Evolutionary conservation across 2,329 filamentous ascomycete species (phyloP).

Genomic region (Hymenoscyphus fraxineus): DNA sequence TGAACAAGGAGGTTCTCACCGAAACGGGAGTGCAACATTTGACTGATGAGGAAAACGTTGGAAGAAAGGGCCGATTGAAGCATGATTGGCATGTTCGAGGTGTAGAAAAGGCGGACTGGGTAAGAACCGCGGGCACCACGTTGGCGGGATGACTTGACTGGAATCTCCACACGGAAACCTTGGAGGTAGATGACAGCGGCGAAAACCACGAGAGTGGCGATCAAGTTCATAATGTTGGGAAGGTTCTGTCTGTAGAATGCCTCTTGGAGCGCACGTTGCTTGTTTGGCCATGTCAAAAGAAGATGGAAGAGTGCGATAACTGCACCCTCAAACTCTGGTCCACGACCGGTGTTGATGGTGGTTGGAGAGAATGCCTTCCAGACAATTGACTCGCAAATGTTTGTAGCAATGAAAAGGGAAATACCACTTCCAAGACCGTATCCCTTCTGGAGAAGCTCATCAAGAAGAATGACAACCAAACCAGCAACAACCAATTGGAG

Average conservation of each 20-base stretch:
- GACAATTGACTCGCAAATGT: constrained; percentile 99
- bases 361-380: constrained; percentile 99
- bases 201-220: constrained; percentile 90
- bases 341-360: constrained; percentile 98
- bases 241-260: constrained; percentile 99
- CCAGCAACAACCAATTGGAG: constrained; percentile 97
- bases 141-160: constrained; percentile 98
- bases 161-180: constrained; percentile 99
- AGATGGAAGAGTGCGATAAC: constrained; percentile 98
- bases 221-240: constrained; percentile 98
- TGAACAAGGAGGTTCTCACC: constrained; percentile 97
- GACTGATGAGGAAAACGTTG: constrained; percentile 98
- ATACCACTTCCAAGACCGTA: constrained; percentile 98
- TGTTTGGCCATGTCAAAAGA: constrained; percentile 97
- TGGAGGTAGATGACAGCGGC: constrained; percentile 98
- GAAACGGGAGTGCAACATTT: constrained; percentile 99
- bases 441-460: constrained; percentile 98
- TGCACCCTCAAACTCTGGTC: constrained; percentile 97
- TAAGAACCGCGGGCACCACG: constrained; percentile 97
- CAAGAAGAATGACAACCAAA: constrained; percentile 97
- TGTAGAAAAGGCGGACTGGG: constrained; percentile 98
- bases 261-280: constrained; percentile 96
- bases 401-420: constrained; percentile 98
- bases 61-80: constrained; percentile 96
- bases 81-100: constrained; percentile 99